A percentile compares a stretch with the other conserved stretches of the same genome.
Conservation (phyloP, 768 basidiomycete genomes). For the Lepiota venenata region DNA sequence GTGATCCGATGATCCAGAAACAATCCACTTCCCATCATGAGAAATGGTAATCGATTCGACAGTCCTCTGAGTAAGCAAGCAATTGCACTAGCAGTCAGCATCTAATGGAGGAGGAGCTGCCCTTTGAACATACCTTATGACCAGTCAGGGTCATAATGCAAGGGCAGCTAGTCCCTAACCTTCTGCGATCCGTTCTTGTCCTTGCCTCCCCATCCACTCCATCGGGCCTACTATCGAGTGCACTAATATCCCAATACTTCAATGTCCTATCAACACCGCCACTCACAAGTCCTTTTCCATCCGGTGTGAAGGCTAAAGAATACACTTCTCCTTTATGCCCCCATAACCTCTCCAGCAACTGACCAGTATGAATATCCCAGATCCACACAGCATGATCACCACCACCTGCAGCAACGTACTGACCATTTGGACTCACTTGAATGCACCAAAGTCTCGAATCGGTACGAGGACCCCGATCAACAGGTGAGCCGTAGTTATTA, state of each 20-base stretch:
- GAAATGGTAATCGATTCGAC: slow-evolving; percentile 51
- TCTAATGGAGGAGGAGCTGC: slow-evolving; percentile 27
- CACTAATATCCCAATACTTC: slow-evolving; percentile 81
- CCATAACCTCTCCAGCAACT: slow-evolving; percentile 62
- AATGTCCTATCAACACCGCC: slow-evolving; percentile 84
- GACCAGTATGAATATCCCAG: slow-evolving; percentile 66
- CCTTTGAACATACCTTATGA: slow-evolving; percentile 56
- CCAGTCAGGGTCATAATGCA: slow-evolving; percentile 80
- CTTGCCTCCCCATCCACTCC: background rate
- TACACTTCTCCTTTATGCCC: slow-evolving; percentile 76
- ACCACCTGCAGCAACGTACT: slow-evolving; percentile 57
- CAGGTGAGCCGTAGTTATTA: slow-evolving; percentile 39
- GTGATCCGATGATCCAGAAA: slow-evolving; percentile 75
- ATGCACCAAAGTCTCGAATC: slow-evolving; percentile 75
- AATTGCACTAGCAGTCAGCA: slow-evolving; percentile 34
- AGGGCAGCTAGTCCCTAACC: slow-evolving; percentile 32
- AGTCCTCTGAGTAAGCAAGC: slow-evolving; percentile 45
- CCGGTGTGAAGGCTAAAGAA: slow-evolving; percentile 75
- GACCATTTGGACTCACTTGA: slow-evolving; percentile 70
- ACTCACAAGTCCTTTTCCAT: slow-evolving; percentile 83
- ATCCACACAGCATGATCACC: slow-evolving; percentile 71
- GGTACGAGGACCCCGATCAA: slow-evolving; percentile 37
- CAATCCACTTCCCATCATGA: slow-evolving; percentile 78
- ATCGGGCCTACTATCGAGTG: slow-evolving; percentile 61
- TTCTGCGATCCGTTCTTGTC: slow-evolving; percentile 57